A percentile compares a stretch with the other conserved stretches of the same genome.
phyloP scores from a whole-genome alignment of 305 asterid genomes.

The Solanum hybrid region DNA sequence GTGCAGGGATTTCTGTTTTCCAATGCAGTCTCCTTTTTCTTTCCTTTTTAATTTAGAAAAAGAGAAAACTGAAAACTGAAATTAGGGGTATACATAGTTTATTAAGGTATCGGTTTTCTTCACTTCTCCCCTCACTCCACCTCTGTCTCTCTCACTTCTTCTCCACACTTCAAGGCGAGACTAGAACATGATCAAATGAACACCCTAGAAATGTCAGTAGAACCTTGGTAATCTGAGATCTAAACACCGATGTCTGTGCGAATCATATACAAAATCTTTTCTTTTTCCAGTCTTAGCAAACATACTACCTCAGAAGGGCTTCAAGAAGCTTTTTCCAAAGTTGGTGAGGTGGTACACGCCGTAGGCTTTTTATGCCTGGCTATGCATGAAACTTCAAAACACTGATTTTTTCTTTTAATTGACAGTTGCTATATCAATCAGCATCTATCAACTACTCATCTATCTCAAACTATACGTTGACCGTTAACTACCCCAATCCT shows the following conservation, averaged over 20 bases:
- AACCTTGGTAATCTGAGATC: not conserved
- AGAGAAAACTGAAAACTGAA: not conserved
- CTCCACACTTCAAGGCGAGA: not conserved
- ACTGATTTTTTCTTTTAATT: not conserved
- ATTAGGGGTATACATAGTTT: not conserved
- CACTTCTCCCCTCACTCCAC: not conserved
- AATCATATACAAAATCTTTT: not conserved
- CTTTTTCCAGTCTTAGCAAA: not conserved
- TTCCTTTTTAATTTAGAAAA: not conserved
- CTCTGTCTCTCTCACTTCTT: not conserved
- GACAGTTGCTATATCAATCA: not conserved
- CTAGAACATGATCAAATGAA: not conserved
- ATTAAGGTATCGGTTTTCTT: not conserved
- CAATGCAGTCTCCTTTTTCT: not conserved
- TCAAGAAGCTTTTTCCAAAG: not conserved
- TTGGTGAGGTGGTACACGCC: not conserved
- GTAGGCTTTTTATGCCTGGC: not conserved
- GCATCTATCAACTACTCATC: not conserved
- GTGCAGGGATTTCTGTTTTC: not conserved
- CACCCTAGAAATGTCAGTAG: not conserved
- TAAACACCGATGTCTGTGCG: not conserved
- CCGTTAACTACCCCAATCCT: not conserved
- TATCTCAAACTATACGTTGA: not conserved
- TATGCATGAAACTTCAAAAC: not conserved
- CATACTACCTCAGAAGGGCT: not conserved